These are phyloP conservation scores for Stephania yunnanensis DNA, from an alignment of 164 flowering plant species.

Conservation along the genomic window DNA sequence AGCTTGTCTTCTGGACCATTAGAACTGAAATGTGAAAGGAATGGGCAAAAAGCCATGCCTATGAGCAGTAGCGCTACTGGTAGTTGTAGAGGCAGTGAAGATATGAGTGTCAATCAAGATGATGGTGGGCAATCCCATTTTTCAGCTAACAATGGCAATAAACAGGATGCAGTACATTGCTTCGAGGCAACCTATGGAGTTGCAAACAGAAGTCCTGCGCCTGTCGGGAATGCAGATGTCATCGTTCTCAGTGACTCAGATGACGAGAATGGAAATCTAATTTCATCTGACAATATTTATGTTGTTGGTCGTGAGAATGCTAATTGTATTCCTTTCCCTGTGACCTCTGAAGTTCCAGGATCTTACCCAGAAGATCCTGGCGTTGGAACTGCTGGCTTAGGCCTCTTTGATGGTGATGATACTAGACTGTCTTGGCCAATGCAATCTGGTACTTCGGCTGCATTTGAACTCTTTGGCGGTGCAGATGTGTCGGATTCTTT, in stretches of 20 bases:
- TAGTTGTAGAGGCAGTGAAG: slow-evolving; percentile 83
- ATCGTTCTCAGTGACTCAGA: slow-evolving; percentile 96
- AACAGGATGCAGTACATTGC: slow-evolving; percentile 60
- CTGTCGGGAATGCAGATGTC: slow-evolving; percentile 48
- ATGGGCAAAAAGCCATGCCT: slow-evolving; percentile 43
- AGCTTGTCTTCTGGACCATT: slow-evolving; percentile 37
- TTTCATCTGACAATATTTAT: slow-evolving; percentile 37
- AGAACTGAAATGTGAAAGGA: slow-evolving; percentile 29
- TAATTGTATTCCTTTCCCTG: slow-evolving; percentile 36
- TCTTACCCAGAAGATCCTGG: slow-evolving; percentile 47
- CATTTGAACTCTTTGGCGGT: slow-evolving; percentile 68
- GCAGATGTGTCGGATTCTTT: slow-evolving; percentile 52
- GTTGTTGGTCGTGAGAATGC: slow-evolving; percentile 27
- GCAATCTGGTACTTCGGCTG: slow-evolving; percentile 45
- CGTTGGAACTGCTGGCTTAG: slow-evolving; percentile 34
- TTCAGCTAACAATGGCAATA: slow-evolving; percentile 51
- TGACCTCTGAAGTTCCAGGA: slow-evolving; percentile 41
- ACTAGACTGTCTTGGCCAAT: slow-evolving; percentile 45
- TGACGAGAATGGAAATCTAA: slow-evolving; percentile 51
- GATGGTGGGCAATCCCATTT: slow-evolving; percentile 59
- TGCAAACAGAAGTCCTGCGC: slow-evolving; percentile 33
- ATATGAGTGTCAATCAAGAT: slow-evolving; percentile 82
- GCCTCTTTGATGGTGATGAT: slow-evolving; percentile 58
- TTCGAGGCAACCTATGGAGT: slow-evolving; percentile 39
- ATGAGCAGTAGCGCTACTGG: slow-evolving; percentile 87